Percentiles rank a stretch among this genome's conserved stretches.
Conservation (phyloP, 2,329 filamentous ascomycete species). For the Acrodontium crateriforme region DNA sequence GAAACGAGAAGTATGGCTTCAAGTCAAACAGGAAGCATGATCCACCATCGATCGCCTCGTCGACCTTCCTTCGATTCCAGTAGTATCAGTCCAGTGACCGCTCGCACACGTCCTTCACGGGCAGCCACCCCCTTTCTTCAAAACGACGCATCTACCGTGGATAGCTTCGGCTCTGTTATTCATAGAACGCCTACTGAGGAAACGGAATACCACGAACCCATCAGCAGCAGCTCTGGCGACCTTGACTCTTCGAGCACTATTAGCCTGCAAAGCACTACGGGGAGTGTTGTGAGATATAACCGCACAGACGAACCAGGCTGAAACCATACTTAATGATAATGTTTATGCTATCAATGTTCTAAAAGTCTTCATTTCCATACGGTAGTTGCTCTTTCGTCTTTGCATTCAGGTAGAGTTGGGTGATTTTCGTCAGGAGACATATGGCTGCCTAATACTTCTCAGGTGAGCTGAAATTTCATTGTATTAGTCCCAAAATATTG, state of each 20-base stretch:
- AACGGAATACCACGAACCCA: conserved; percentile 1
- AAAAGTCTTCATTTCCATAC: too few relatives aligned
- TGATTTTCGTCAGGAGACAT: too few relatives aligned
- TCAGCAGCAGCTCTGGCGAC: conserved; percentile 1
- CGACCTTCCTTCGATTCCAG: conserved; percentile 11
- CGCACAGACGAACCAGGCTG: too few relatives aligned
- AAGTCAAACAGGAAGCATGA: conserved; percentile 2
- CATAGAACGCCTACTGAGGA: conserved; percentile 5
- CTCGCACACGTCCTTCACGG: conserved; percentile 10
- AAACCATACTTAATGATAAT: too few relatives aligned
- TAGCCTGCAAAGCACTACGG: conserved; percentile 14
- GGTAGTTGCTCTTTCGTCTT: too few relatives aligned
- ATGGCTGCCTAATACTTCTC: too few relatives aligned
- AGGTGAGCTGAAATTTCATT: too few relatives aligned
- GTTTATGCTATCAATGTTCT: too few relatives aligned
- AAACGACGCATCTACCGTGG: conserved; percentile 9
- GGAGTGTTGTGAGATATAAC: conserved; percentile 15
- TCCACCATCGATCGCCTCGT: conserved; percentile 6
- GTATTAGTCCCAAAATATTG: too few relatives aligned
- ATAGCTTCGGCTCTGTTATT: conserved; percentile 16
- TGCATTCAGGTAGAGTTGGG: too few relatives aligned
- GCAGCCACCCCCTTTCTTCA: conserved; percentile 12
- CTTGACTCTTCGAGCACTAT: conserved; percentile 10
- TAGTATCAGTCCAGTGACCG: conserved; percentile 16
- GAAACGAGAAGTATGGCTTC: conserved; percentile 1